phyloP scores from a whole-genome alignment of 768 basidiomycete species.

The Amanita muscaria region DNA sequence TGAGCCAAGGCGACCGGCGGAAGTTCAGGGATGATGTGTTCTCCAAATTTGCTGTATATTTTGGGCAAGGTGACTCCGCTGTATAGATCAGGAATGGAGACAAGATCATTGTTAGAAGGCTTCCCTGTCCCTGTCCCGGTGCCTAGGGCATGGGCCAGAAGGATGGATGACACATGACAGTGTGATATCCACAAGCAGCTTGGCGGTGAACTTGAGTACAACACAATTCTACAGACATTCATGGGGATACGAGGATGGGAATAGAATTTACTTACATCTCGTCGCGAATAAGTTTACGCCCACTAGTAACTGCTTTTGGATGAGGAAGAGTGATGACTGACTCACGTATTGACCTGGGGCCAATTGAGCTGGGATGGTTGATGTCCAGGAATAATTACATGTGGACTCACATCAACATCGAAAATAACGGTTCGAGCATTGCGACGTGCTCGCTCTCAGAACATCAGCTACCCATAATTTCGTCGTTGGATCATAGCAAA shows the following conservation, averaged over 20 bases:
- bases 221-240: constrained; percentile 34
- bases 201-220: constrained; percentile 36
- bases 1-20: constrained; percentile 23
- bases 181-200: constrained; percentile 9
- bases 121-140: constrained; percentile 28
- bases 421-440: too few species aligned
- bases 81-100: constrained; percentile 28
- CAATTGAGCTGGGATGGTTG: constrained; percentile 32
- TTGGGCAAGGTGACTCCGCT: constrained; percentile 25
- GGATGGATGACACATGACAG: neutral
- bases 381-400: constrained; percentile 34
- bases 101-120: constrained; percentile 25
- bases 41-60: constrained; percentile 25
- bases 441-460: constrained; percentile 30
- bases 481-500: constrained; percentile 29
- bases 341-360: constrained; percentile 42
- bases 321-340: constrained; percentile 7
- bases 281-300: constrained; percentile 33
- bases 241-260: too few species aligned
- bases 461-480: constrained; percentile 35
- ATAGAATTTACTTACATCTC: constrained; percentile 30
- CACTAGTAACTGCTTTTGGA: neutral
- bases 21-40: constrained; percentile 30
- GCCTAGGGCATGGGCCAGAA: too few species aligned
- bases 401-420: too few species aligned